Conservation (phyloP, 2,329 filamentous ascomycete genomes). For the Colletotrichum sp. region DNA sequence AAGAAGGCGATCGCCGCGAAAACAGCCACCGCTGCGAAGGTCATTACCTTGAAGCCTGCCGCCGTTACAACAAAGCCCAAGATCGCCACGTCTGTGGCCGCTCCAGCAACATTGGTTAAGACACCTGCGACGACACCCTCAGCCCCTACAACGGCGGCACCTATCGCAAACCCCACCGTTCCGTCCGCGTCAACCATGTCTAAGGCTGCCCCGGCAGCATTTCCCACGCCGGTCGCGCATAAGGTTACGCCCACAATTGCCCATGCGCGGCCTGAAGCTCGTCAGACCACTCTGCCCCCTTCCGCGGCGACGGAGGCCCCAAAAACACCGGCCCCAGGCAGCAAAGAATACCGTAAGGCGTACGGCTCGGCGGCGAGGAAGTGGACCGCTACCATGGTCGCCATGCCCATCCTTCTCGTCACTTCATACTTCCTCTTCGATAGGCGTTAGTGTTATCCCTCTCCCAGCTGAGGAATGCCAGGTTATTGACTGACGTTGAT, state of each 20-base stretch:
- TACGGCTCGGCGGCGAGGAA: slow-evolving; percentile 50
- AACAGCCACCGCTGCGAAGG: background rate
- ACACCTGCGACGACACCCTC: background rate
- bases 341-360: slow-evolving; percentile 45
- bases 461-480: background rate
- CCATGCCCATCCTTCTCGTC: slow-evolving; percentile 58
- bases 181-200: background rate
- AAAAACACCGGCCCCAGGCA: slow-evolving; percentile 33
- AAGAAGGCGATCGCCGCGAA: background rate
- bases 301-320: background rate
- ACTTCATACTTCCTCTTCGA: slow-evolving; percentile 61
- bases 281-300: background rate
- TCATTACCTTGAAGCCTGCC: background rate
- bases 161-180: background rate
- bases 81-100: background rate
- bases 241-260: background rate
- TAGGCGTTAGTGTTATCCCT: slow-evolving; percentile 40
- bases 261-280: background rate
- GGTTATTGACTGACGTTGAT: background rate
- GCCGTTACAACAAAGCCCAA: background rate
- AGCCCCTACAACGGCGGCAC: background rate
- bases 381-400: slow-evolving; percentile 54
- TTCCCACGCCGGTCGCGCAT: background rate
- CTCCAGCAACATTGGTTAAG: background rate
- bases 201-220: background rate